These are phyloP conservation scores for Diospyros kaki DNA, from an alignment of 148 eudicot genomes.

Conservation along the genomic window DNA sequence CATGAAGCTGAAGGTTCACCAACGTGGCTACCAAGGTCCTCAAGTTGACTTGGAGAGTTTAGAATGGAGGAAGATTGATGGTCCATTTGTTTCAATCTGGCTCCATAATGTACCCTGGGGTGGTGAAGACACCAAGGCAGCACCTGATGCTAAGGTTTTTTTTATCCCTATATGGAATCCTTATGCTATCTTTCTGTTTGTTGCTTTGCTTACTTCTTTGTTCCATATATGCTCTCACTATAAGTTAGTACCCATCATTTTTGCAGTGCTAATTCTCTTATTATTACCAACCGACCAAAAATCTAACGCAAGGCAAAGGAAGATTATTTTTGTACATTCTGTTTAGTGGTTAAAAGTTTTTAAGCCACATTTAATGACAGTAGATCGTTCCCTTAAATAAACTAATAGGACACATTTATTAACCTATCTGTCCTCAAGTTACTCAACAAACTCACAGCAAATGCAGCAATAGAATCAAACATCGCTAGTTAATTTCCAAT, in stretches of 20 bases:
- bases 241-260: too few species aligned
- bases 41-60: conserved; percentile 31
- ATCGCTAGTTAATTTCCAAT: neutral
- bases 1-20: conserved; percentile 19
- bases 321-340: too few species aligned
- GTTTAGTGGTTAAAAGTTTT: too few species aligned
- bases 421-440: neutral
- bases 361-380: too few species aligned
- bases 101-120: conserved; percentile 98
- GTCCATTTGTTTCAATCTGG: conserved; percentile 90
- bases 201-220: neutral
- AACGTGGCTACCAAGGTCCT: conserved; percentile 55
- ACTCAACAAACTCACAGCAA: neutral
- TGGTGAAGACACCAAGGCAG: conserved; percentile 71
- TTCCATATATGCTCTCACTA: neutral
- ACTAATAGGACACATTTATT: neutral
- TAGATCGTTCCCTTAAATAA: too few species aligned
- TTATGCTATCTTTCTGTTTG: neutral
- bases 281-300: too few species aligned
- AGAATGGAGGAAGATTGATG: conserved; percentile 75
- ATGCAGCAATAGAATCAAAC: neutral
- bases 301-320: too few species aligned
- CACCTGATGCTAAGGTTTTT: conserved; percentile 86
- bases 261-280: too few species aligned
- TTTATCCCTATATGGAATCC: neutral